A percentile compares a stretch with the other conserved stretches of the same genome.
Conservation (phyloP, 192 early-diverging fungal species). For the Rhizophagus sp. region DNA sequence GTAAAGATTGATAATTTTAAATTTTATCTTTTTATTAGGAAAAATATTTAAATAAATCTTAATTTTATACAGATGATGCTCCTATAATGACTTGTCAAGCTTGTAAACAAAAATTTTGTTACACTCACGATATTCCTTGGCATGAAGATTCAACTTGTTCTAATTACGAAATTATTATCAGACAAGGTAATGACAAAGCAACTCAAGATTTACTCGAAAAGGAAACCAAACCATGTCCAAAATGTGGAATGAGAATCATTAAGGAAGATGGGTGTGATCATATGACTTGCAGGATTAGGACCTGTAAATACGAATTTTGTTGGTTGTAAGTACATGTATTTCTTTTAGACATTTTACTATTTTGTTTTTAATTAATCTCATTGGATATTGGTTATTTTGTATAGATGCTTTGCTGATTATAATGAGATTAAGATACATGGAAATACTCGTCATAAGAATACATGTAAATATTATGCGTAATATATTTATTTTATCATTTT, state of each 20-base stretch:
- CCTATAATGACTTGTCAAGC: constrained; percentile 27
- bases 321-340: constrained; percentile 17
- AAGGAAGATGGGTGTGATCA: constrained; percentile 27
- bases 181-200: not conserved
- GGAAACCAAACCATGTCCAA: constrained; percentile 21
- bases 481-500: too few relatives aligned
- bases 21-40: not conserved
- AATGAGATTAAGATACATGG: constrained; percentile 4
- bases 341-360: not conserved
- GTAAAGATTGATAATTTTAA: not conserved
- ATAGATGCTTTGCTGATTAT: constrained; percentile 1
- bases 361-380: not conserved
- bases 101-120: constrained; percentile 11
- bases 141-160: not conserved
- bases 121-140: constrained; percentile 12
- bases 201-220: not conserved
- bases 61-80: constrained; percentile 9
- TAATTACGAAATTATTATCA: not conserved
- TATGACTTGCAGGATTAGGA: constrained; percentile 3
- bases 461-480: not conserved
- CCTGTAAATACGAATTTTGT: constrained; percentile 28
- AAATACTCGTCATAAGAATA: not conserved
- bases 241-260: constrained; percentile 12
- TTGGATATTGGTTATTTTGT: not conserved
- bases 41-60: not conserved